A percentile compares a stretch with the other conserved stretches of the same genome.
phyloP scores from a whole-genome alignment of 2,329 filamentous ascomycete genomes.

The Apiospora pterosperma region DNA sequence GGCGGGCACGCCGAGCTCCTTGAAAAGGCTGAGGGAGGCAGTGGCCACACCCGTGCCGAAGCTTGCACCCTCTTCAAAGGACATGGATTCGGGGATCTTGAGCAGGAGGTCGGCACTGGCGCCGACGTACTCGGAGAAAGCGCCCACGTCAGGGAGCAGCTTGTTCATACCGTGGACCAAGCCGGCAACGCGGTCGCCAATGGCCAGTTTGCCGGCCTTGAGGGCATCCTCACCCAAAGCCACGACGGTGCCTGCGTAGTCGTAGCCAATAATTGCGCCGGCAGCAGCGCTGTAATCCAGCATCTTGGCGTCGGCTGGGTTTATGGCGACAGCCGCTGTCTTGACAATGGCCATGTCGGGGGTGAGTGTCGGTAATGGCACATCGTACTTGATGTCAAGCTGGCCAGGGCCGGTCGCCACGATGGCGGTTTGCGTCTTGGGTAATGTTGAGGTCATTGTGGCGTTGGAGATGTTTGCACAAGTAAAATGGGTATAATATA shows the following conservation, averaged over 20 bases:
- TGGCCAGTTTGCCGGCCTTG: neutral
- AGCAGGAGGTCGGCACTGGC: neutral
- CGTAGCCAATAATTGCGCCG: constrained; percentile 16
- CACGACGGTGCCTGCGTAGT: constrained; percentile 18
- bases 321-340: constrained; percentile 11
- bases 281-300: constrained; percentile 2
- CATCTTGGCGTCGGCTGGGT: constrained; percentile 16
- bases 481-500: no score
- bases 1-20: constrained; percentile 10
- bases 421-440: neutral
- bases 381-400: neutral
- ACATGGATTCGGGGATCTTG: constrained; percentile 2
- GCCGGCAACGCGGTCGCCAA: constrained; percentile 18
- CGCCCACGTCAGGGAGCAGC: neutral
- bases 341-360: constrained; percentile 11
- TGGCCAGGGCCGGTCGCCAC: neutral
- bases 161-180: constrained; percentile 1
- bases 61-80: constrained; percentile 9
- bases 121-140: constrained; percentile 7
- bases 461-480: no score
- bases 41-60: constrained; percentile 9
- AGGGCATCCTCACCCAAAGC: constrained; percentile 11
- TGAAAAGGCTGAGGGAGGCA: constrained; percentile 12
- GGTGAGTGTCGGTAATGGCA: constrained; percentile 2
- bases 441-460: neutral